Evolutionary conservation across 2,329 filamentous ascomycete genomes (phyloP).

Genomic region (Xylaria sp.): DNA sequence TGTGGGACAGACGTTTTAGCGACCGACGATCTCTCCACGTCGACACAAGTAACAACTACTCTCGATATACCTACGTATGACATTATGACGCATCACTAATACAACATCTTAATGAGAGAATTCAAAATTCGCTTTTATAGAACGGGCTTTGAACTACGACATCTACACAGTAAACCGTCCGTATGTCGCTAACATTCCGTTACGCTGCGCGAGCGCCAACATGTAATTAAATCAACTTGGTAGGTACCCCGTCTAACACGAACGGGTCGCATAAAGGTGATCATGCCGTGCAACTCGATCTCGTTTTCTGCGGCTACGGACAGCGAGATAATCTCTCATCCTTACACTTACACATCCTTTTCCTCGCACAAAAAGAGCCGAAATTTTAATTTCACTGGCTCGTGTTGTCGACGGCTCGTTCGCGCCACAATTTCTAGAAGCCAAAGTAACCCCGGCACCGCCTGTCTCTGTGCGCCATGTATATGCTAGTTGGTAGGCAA

Average conservation of each 20-base stretch:
- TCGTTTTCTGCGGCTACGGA: conserved; percentile 35
- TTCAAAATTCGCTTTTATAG: too few relatives aligned
- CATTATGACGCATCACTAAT: conserved; percentile 7
- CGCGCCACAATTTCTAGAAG: conserved; percentile 24
- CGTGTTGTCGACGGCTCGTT: conserved; percentile 21
- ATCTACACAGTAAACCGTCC: too few relatives aligned
- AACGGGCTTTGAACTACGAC: too few relatives aligned
- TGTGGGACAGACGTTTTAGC: conserved; percentile 22
- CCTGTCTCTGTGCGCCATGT: background rate
- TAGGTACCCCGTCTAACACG: background rate
- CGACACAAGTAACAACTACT: background rate
- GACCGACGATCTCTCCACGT: conserved; percentile 15
- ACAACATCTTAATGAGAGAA: background rate
- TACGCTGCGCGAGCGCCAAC: background rate
- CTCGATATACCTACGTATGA: background rate
- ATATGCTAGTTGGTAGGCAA: background rate
- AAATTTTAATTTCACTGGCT: conserved; percentile 29
- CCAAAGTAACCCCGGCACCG: background rate
- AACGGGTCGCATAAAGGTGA: background rate
- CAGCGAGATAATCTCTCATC: conserved; percentile 37
- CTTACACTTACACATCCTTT: conserved; percentile 17
- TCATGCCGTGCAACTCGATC: conserved; percentile 36
- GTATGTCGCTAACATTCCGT: background rate
- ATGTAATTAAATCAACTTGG: too few relatives aligned
- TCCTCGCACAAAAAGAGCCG: conserved; percentile 10